Evolutionary conservation across 306 rosid species (phyloP), one percentile per base, ranked within the genome.

Genomic region (Oxytropis ochrocephala): DNA sequence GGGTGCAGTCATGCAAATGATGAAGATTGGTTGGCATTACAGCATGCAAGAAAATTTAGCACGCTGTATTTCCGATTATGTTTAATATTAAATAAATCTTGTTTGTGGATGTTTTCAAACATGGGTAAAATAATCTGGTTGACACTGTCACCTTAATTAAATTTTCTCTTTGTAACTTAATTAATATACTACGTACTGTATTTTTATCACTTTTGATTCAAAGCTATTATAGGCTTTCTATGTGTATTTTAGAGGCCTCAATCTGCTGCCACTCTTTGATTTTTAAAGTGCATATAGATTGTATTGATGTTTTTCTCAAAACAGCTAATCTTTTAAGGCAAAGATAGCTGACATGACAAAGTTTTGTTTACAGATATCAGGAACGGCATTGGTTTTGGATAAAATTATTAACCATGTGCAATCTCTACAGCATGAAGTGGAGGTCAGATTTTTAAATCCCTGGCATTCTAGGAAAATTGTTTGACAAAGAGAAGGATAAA

Each of bases 351-450:
- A 65, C 81, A 29, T 46, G 63, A 59, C 70, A 42, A 63, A 14
- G 12, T 76, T 83, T 73, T 38, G 60, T 67, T 19, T 76, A 66
- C 93, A 94, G 98, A 87, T 94, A 74, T 88, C 97, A 54, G 95
- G 98, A 36, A 94, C 96, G 5, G 97, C 98, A 30, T 69, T 85
- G 76, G 98, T 94, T 77, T 86, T 94, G 79, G 98, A 94, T 78
- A 95, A 94, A 82, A 94, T 88, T 78, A 94, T 94, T 89, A 90
- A 84, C 81, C 98, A 94, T 33, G 98, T 94, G 36, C 98, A 94
- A 56, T 94, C 90, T 60, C 81, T 94, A 30, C 98, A 94, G 79
- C 85, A 67, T 50, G 95, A 94, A 88, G 98, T 94, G 73, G 98
- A 94, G 98, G 98, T 94, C 66, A 83, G 94, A 75, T 54, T 80